Evolutionary conservation across 2,329 filamentous ascomycete species (phyloP).

Genomic region (Calonectria crousiana): DNA sequence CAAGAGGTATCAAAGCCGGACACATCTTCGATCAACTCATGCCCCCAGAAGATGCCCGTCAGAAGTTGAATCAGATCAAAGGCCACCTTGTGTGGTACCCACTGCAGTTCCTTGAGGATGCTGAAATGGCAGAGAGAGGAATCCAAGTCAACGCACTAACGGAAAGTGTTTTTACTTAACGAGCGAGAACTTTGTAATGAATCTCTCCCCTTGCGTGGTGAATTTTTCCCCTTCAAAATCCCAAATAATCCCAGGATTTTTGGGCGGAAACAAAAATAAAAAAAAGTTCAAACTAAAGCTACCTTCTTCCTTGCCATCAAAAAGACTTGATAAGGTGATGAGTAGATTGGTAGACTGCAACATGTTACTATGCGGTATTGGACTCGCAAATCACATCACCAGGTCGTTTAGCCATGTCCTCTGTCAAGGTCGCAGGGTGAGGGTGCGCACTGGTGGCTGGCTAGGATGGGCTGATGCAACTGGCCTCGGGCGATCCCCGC

Average conservation of each 20-base stretch:
- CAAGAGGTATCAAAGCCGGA: slow-evolving; percentile 80
- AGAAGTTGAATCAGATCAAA: slow-evolving; percentile 82
- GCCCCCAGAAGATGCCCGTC: slow-evolving; percentile 77
- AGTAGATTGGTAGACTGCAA: neutral
- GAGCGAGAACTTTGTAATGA: neutral
- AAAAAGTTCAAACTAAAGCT: neutral
- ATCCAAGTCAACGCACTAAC: slow-evolving; percentile 88
- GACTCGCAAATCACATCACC: slow-evolving; percentile 19
- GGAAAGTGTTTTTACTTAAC: slow-evolving; percentile 84
- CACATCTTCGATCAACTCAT: slow-evolving; percentile 88
- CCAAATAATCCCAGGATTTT: neutral
- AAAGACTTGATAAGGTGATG: neutral
- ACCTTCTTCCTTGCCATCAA: too few species aligned
- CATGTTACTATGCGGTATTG: slow-evolving; percentile 12
- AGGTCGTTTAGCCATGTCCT: neutral
- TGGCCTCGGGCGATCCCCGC: slow-evolving; percentile 28
- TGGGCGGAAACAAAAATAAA: neutral
- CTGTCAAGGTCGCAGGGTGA: slow-evolving; percentile 35
- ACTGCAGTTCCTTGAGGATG: slow-evolving; percentile 86
- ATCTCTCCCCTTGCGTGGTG: neutral
- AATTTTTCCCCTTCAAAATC: neutral
- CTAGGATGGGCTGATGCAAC: slow-evolving; percentile 40
- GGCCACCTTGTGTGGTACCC: slow-evolving; percentile 97
- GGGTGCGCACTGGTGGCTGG: slow-evolving; percentile 33
- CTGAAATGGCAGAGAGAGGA: slow-evolving; percentile 89